These are phyloP conservation scores for Ehretia macrophylla DNA, from an alignment of 257 asterid species.

Conservation along the genomic window DNA sequence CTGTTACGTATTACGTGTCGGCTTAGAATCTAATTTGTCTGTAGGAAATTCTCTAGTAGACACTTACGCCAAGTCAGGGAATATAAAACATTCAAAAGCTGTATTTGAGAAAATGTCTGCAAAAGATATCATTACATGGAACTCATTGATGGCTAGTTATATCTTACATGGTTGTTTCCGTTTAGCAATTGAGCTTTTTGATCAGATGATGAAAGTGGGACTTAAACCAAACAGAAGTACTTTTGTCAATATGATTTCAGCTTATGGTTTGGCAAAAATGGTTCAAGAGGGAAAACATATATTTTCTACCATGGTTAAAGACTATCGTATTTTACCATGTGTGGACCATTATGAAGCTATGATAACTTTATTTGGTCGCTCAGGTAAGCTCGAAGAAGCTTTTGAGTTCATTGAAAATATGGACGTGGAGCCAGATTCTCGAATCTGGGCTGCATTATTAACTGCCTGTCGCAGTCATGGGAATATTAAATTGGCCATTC, in stretches of 20 bases:
- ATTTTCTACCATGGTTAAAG: conserved; percentile 43
- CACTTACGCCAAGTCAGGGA: conserved; percentile 66
- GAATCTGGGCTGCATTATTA: conserved; percentile 60
- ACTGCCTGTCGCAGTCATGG: conserved; percentile 63
- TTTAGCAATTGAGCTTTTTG: conserved; percentile 56
- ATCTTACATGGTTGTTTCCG: conserved; percentile 48
- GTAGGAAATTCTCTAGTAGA: conserved; percentile 64
- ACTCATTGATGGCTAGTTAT: conserved; percentile 57
- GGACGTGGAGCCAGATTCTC: conserved; percentile 43
- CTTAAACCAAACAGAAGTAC: conserved; percentile 60
- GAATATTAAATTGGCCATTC: conserved; percentile 52
- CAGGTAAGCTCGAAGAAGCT: conserved; percentile 70
- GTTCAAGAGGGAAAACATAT: conserved; percentile 47
- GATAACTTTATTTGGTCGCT: conserved; percentile 66
- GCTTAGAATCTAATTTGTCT: conserved; percentile 50
- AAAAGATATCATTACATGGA: conserved; percentile 74
- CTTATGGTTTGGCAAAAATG: conserved; percentile 64
- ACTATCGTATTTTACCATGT: conserved; percentile 42
- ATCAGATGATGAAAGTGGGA: conserved; percentile 44
- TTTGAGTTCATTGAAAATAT: conserved; percentile 40
- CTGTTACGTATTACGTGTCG: conserved; percentile 46
- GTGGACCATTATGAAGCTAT: conserved; percentile 67
- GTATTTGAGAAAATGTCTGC: conserved; percentile 49
- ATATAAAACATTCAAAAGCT: conserved; percentile 42
- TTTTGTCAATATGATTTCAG: conserved; percentile 55